Evolutionary conservation across 345 rosid genomes (phyloP).

Genomic region (Populus ilicifolia): DNA sequence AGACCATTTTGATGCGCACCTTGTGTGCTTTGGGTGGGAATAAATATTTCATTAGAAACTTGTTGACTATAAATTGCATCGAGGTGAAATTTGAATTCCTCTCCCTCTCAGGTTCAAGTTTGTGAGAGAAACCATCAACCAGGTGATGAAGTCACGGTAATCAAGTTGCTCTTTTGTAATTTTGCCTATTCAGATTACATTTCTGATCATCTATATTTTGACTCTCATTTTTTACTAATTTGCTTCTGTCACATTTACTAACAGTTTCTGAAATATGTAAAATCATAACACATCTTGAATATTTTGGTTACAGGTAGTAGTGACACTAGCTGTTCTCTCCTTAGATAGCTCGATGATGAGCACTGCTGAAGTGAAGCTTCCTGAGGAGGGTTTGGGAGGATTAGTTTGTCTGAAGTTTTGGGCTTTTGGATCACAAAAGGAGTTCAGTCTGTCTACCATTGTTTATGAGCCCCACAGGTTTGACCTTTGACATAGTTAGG

Average conservation of each 20-base stretch:
- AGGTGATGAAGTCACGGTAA: slow-evolving; percentile 82
- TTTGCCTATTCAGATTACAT: background rate
- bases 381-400: slow-evolving; percentile 88
- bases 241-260: background rate
- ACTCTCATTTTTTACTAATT: background rate
- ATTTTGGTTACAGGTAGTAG: slow-evolving; percentile 49
- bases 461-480: slow-evolving; percentile 96
- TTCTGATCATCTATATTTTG: background rate
- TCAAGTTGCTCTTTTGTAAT: slow-evolving; percentile 7
- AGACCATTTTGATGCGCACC: background rate
- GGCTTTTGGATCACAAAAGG: slow-evolving; percentile 48
- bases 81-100: slow-evolving; percentile 13
- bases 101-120: slow-evolving; percentile 66
- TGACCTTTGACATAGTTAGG: background rate
- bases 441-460: slow-evolving; percentile 68
- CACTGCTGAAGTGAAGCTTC: slow-evolving; percentile 79
- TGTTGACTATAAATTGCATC: background rate
- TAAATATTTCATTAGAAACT: background rate
- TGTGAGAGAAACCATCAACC: slow-evolving; percentile 99
- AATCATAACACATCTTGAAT: slow-evolving; percentile 12
- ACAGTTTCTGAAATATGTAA: background rate
- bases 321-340: slow-evolving; percentile 75
- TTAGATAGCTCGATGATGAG: slow-evolving; percentile 74
- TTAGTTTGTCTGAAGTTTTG: slow-evolving; percentile 86
- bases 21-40: background rate